phyloP scores from a whole-genome alignment of 1,284 basidiomycete genomes.

The Fomitopsis schrenkii region DNA sequence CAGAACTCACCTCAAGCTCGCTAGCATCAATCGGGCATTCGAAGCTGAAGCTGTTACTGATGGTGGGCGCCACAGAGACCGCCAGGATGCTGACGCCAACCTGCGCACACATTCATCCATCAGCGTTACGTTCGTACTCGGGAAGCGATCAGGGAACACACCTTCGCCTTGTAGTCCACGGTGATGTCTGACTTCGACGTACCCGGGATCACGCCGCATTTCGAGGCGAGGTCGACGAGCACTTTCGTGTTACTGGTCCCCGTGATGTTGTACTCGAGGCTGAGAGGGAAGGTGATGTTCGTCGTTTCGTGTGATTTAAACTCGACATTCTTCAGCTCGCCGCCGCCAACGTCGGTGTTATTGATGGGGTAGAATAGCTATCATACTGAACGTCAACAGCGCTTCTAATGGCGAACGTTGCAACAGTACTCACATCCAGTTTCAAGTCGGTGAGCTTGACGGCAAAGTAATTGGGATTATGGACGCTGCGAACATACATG shows the following conservation, averaged over 20 bases:
- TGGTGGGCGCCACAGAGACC: slow-evolving; percentile 64
- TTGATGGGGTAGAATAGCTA: slow-evolving; percentile 76
- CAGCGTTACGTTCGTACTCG: neutral
- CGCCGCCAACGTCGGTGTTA: slow-evolving; percentile 66
- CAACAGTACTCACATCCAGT: slow-evolving; percentile 44
- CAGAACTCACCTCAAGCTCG: slow-evolving; percentile 33
- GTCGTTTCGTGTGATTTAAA: slow-evolving; percentile 66
- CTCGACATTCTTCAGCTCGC: slow-evolving; percentile 55
- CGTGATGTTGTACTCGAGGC: slow-evolving; percentile 63
- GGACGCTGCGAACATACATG: slow-evolving; percentile 45
- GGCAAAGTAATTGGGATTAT: slow-evolving; percentile 85
- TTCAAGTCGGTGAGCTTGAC: slow-evolving; percentile 69
- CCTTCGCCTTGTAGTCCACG: slow-evolving; percentile 70
- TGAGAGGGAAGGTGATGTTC: slow-evolving; percentile 81
- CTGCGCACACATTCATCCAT: slow-evolving; percentile 30
- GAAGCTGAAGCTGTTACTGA: slow-evolving; percentile 66
- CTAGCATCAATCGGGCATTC: slow-evolving; percentile 53
- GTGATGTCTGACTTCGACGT: slow-evolving; percentile 45
- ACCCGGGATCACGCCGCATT: slow-evolving; percentile 61
- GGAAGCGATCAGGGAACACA: slow-evolving; percentile 22
- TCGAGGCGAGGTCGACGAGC: slow-evolving; percentile 59
- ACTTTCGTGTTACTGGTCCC: slow-evolving; percentile 58
- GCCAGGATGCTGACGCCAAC: slow-evolving; percentile 60
- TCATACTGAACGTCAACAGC: neutral
- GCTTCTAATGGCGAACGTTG: slow-evolving; percentile 2